Evolutionary conservation across 768 basidiomycete species (phyloP).

Genomic region (Lentinula detonsa): DNA sequence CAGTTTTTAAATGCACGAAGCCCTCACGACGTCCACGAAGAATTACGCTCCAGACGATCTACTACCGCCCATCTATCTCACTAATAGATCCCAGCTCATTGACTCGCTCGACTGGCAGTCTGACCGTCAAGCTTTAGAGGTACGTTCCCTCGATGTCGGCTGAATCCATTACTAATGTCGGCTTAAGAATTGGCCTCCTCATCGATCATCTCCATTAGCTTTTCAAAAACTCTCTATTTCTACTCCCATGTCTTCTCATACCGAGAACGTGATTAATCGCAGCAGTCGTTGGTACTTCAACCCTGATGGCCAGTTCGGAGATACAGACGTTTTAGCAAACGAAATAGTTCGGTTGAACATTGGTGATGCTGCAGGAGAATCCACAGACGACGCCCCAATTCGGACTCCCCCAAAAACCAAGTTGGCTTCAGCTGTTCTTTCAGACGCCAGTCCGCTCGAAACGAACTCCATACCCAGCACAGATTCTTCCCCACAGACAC

Average conservation of each 20-base stretch:
- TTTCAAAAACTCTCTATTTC: conserved; percentile 32
- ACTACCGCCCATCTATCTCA: conserved; percentile 27
- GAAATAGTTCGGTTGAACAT: conserved; percentile 72
- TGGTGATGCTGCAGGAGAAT: conserved; percentile 42
- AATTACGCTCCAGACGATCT: conserved; percentile 32
- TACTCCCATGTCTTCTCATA: conserved; percentile 42
- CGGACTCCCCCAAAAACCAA: conserved; percentile 68
- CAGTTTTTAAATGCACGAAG: conserved; percentile 65
- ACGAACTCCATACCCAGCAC: conserved; percentile 66
- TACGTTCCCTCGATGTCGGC: conserved; percentile 20
- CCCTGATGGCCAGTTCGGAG: conserved; percentile 56
- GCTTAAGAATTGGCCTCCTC: conserved; percentile 40
- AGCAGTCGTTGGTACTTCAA: conserved; percentile 59
- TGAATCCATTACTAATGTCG: conserved; percentile 17
- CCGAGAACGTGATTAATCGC: conserved; percentile 31
- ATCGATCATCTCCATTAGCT: conserved; percentile 23
- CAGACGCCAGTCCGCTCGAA: conserved; percentile 68
- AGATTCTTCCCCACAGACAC: conserved; percentile 65
- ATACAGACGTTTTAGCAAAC: conserved; percentile 56
- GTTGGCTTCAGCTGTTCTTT: conserved; percentile 41
- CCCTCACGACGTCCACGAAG: conserved; percentile 53
- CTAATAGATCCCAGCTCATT: conserved; percentile 23
- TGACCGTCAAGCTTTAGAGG: conserved; percentile 40
- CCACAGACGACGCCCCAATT: conserved; percentile 48
- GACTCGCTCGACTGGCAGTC: conserved; percentile 45